phyloP scores from a whole-genome alignment of 495 filamentous ascomycete species.

The Penicillium malachiteum region DNA sequence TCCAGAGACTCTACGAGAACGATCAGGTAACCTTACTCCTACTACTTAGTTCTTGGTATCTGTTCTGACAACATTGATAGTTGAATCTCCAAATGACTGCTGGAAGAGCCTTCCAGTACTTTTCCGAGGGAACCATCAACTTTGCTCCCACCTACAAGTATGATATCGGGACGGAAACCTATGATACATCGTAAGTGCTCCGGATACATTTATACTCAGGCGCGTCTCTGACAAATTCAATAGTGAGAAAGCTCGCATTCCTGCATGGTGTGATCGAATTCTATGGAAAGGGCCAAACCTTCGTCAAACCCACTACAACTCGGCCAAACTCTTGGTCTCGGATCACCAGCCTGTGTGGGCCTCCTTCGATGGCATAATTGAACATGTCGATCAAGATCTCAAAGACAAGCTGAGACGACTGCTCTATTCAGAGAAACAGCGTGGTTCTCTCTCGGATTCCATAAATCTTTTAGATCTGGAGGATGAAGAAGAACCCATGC shows the following conservation, averaged over 20 bases:
- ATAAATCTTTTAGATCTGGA: constrained; percentile 58
- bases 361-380: constrained; percentile 78
- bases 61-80: constrained; percentile 38
- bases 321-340: constrained; percentile 78
- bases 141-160: constrained; percentile 97
- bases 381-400: constrained; percentile 68
- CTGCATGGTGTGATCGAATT: constrained; percentile 95
- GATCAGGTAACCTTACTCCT: constrained; percentile 65
- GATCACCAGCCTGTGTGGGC: constrained; percentile 94
- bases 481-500: constrained; percentile 73
- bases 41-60: neutral
- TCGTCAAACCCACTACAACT: constrained; percentile 76
- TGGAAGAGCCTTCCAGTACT: constrained; percentile 83
- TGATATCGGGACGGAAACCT: constrained; percentile 80
- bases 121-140: constrained; percentile 78
- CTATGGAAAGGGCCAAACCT: constrained; percentile 81
- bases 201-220: neutral
- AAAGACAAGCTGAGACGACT: constrained; percentile 68
- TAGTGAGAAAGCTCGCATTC: constrained; percentile 90
- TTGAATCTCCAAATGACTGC: constrained; percentile 95
- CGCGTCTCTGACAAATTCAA: neutral
- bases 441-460: constrained; percentile 39
- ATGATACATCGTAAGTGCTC: constrained; percentile 80
- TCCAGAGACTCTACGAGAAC: constrained; percentile 82
- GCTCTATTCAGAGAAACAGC: constrained; percentile 68